Base-by-base conservation (phyloP, 768 basidiomycete genomes). In the Kwoniella sp. region DNA sequence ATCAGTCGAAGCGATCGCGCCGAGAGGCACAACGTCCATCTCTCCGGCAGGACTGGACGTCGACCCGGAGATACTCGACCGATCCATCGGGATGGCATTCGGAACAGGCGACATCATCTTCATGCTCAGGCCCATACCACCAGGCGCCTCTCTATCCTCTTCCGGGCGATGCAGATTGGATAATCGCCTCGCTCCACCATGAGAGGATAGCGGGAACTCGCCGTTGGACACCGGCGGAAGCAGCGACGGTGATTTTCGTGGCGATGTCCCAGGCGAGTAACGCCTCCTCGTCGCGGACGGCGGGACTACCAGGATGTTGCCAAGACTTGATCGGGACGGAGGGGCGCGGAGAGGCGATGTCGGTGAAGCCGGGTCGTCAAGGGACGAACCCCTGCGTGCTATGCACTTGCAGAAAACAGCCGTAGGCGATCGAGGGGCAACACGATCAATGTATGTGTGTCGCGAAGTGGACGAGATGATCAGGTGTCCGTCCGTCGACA, bases 381-480 rank as follows among this genome's bases (percentile, higher is more conserved):
- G 12, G 14, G 58, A 53, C 10, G 62, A 28, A 17, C 51, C 31
- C 26, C 56, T 20, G 12, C 51, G 45, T 10, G 4, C 27, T 17
- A 33, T 19, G 38, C 65, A 70, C 15, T 46, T 50, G 33, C 66
- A 68, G 26, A 56, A 55, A 12, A 27, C 3, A 9, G 17, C 28
- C 23, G 44, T 32, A 2, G 55, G 20, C 12, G 33, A 28, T 15
- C 44, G 50, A 20, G 59, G 50, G 50, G 80, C 83, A 5, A 81
- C 77, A 42, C 84, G 84, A 73, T 85, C 84, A 63, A 90, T 78
- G 22, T 79, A 77, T 32, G 90, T 79, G 26, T 78, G 71, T 31
- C 83, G 78, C 10, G 82, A 80, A n/a, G 83, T 79, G 0, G 87
- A 86, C 55, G 86, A 79, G 6, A 83, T 78, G 19, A 86, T 71